Evolutionary conservation across 345 rosid species (phyloP), one percentile per base, ranked within the genome.

Genomic region (Leavenworthia alabamica): DNA sequence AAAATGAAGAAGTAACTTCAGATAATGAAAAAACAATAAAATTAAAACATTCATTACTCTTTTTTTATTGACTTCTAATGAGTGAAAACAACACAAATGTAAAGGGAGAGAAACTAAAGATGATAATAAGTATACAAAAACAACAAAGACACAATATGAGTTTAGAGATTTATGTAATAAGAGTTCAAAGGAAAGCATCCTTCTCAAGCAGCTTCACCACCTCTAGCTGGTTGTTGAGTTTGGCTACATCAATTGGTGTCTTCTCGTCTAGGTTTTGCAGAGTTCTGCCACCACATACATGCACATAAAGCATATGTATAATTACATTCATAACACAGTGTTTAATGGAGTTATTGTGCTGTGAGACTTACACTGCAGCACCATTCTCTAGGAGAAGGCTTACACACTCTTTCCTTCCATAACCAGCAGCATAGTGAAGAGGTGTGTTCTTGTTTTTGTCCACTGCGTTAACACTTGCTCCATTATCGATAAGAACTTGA

Each of bases 391-490:
- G 82, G 17, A 92, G 81, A 64, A 92, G 91, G 74, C 90, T 79
- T 6, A 92, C 97, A 64, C 98, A 92, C 46, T 89, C 98, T 76
- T 92, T 86, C 74, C 88, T 89, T 23, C 98, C 97, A 66, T 92
- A 92, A 51, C 99, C 99, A 60, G 99, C 96, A 9, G 99, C 93
- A 37, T 92, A 92, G 67, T 92, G 99, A 40, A 92, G 88, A 6
- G 97, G 96, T 2, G 99, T 92, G 76, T 92, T 92, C 79, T 89
- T 92, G 71, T 92, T 92, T 71, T 86, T 92, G 75, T 92, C 99
- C 68, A 92, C 67, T 4, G 99, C 97, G 61, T 93, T 89, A 59
- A 93, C 94, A 45, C 63, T 71, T n/a, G 96, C 94, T 66, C 96
- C 97, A 35, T 84, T 90, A 71, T 93, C 96, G 17, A 93, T 75